phyloP scores from a whole-genome alignment of 768 basidiomycete species.

The Pholiota molesta region DNA sequence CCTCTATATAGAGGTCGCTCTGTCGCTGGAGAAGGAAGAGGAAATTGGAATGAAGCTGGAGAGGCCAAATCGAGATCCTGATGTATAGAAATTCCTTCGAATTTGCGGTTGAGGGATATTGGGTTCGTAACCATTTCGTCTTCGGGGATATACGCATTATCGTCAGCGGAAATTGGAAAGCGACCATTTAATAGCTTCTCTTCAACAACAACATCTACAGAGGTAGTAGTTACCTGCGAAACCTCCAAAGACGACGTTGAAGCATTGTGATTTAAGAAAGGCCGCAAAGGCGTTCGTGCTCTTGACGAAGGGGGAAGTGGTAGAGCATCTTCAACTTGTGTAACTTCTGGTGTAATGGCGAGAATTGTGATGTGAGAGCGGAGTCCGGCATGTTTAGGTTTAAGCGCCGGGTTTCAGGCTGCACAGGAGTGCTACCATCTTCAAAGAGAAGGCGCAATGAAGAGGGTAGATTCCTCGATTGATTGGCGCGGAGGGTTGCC shows the following conservation, averaged over 20 bases:
- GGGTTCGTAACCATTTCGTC: neutral
- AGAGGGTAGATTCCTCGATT: constrained; percentile 63
- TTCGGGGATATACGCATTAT: neutral
- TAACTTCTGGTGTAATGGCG: constrained; percentile 5
- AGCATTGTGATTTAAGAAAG: neutral
- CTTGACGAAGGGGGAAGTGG: constrained; percentile 4
- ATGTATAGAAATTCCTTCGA: neutral
- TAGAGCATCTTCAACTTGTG: neutral
- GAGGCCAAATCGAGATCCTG: constrained; percentile 33
- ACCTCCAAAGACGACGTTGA: neutral
- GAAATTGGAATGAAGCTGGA: constrained; percentile 40
- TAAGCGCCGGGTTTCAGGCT: constrained; percentile 45
- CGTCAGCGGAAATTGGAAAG: neutral
- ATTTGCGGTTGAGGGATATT: neutral
- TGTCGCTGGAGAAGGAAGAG: constrained; percentile 2
- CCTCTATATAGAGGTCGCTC: neutral
- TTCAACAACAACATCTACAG: neutral
- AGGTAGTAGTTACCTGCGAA: neutral
- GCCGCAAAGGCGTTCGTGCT: constrained; percentile 1
- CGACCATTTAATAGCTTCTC: neutral
- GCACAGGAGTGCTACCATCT: constrained; percentile 41
- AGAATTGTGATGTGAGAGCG: constrained; percentile 4
- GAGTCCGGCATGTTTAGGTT: constrained; percentile 25
- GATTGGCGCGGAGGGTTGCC: constrained; percentile 53
- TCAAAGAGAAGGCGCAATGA: constrained; percentile 84